Percentiles rank a stretch among this genome's conserved stretches.
Conservation (phyloP, 2,329 filamentous ascomycete genomes). For the Podosphaera aphanis region DNA sequence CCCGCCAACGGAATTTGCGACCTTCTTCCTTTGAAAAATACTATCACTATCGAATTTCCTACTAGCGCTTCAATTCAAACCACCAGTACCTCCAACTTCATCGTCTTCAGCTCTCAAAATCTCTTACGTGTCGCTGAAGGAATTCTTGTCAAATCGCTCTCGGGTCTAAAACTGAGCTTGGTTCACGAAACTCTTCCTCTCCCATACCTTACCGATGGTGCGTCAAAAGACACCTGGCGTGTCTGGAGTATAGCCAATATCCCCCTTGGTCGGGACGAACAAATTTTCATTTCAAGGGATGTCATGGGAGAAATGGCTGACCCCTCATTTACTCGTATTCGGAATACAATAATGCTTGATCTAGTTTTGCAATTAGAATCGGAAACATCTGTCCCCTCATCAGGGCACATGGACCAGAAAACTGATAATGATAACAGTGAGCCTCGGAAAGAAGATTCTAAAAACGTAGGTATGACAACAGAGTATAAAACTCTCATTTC, state of each 20-base stretch:
- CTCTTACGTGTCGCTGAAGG: constrained; percentile 24
- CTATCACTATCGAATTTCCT: constrained; percentile 44
- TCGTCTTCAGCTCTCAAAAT: constrained; percentile 24
- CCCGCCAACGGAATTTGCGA: constrained; percentile 58
- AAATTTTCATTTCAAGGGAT: constrained; percentile 55
- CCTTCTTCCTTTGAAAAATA: constrained; percentile 43
- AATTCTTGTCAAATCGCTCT: constrained; percentile 27
- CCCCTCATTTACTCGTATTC: constrained; percentile 59
- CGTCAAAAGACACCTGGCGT: constrained; percentile 30
- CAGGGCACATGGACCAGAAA: neutral
- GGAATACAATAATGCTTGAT: constrained; percentile 51
- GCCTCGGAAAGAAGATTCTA: constrained; percentile 6
- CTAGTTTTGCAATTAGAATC: constrained; percentile 33
- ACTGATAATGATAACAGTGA: constrained; percentile 5
- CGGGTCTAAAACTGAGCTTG: constrained; percentile 39
- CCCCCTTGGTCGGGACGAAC: constrained; percentile 67
- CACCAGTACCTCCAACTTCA: constrained; percentile 17
- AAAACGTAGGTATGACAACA: constrained; percentile 9
- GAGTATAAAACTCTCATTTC: constrained; percentile 19
- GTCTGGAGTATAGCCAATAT: constrained; percentile 65
- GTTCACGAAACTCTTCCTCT: constrained; percentile 30
- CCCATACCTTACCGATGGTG: constrained; percentile 16
- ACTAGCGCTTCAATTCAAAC: constrained; percentile 8
- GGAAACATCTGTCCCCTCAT: neutral
- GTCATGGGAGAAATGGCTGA: constrained; percentile 57